A percentile compares a stretch with the other conserved stretches of the same genome.
Conservation (phyloP, 768 basidiomycete genomes). For the Pleurotus ostreatus region DNA sequence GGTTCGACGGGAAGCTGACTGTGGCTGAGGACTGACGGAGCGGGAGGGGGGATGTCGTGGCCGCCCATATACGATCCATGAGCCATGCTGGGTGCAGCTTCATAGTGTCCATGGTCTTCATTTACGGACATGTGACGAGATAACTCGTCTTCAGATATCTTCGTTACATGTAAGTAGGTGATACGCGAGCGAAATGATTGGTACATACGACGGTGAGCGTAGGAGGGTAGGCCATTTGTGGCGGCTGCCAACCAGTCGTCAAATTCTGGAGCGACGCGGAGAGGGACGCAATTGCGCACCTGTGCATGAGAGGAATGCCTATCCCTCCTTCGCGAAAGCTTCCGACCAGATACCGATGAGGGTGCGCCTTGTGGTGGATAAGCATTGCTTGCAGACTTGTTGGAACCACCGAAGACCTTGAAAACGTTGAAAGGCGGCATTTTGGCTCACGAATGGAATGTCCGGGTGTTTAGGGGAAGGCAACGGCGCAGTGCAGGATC, state of each 20-base stretch:
- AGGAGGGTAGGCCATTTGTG: constrained; percentile 1
- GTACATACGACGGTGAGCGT: constrained; percentile 2
- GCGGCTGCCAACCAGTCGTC: neutral
- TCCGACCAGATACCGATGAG: neutral
- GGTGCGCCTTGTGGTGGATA: neutral
- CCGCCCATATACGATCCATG: neutral
- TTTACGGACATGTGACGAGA: neutral
- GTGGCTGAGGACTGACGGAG: neutral
- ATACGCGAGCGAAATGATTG: neutral
- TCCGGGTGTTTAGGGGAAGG: neutral
- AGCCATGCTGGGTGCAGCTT: neutral
- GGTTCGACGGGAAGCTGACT: neutral
- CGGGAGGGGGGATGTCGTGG: neutral
- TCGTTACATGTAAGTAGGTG: neutral
- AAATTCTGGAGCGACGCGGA: neutral
- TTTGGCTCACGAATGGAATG: neutral
- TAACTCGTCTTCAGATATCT: constrained; percentile 8
- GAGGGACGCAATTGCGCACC: neutral
- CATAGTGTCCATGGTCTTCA: neutral
- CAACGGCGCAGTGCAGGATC: neutral
- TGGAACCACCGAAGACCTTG: constrained; percentile 19
- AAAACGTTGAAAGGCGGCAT: constrained; percentile 22
- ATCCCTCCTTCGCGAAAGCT: neutral
- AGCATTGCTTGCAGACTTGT: constrained; percentile 10
- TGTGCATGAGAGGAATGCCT: neutral